Base-by-base conservation (phyloP, 2,329 filamentous ascomycete species). In the Dactylellina sp. region DNA sequence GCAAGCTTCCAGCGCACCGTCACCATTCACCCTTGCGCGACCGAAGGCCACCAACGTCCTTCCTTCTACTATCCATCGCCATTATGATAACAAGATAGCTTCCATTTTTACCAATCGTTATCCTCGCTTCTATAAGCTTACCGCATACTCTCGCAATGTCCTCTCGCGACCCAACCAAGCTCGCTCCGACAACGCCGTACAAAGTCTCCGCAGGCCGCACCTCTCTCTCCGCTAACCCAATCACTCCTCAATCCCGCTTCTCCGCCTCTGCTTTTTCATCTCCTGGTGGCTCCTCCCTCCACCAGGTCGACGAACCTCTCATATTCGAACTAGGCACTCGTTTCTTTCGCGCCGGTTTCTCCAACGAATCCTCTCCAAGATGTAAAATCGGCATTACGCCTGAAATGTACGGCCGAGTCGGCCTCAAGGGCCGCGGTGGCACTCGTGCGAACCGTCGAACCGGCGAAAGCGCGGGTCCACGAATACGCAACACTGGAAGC, bases 311-410 rank as follows among this genome's bases (percentile, higher is more conserved):
- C 79, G 95, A 97, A 77, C 84, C 89, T 5, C 82, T 97, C 3
- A 86, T 99, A 44, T 84, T 97, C 57, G 93, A 98, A 80, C 81
- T 98, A 37, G 93, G 93, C 0, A 87, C 91, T 7, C 87, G 94
- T 20, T 90, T 88, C 81, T 81, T 98, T 24, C 88, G 90, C 47
- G 89, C 90, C 7, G 95, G 95, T 0, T 95, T 97, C 79, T 91
- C 93, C 4, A 93, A 93, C 57, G 93, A 97, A 80, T 86, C 89
- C 46, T 82, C 84, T 1, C 93, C 93, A 14, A 83, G 86, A 77
- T 96, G 94, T 80, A 86, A 85, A 0, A 84, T 86, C 12, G 84
- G 86, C 20, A 94, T 93, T 80, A 88, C 88, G 0, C 92, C 91
- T 0, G 89, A 93, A 75, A 86, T 90, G 79, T 89, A 91, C 79